These are phyloP conservation scores for Penicillium herquei DNA, from an alignment of 495 filamentous ascomycete genomes.

Conservation along the genomic window DNA sequence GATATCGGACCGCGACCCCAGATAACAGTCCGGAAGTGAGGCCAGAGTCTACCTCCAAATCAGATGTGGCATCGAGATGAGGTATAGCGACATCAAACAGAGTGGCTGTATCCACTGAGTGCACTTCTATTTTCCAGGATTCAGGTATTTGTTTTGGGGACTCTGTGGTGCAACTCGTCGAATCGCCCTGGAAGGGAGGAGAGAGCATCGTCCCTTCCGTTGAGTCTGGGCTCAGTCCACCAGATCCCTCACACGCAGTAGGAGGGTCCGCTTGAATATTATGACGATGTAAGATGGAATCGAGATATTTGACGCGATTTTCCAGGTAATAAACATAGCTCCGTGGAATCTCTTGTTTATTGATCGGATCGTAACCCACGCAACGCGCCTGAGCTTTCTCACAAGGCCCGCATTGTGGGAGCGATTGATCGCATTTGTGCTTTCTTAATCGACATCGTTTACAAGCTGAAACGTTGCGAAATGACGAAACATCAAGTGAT, in stretches of 20 bases:
- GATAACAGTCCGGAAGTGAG: not conserved
- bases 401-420: slow-evolving; percentile 84
- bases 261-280: slow-evolving; percentile 67
- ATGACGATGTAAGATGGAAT: slow-evolving; percentile 64
- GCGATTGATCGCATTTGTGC: slow-evolving; percentile 86
- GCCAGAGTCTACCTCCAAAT: not conserved
- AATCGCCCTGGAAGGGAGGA: not conserved
- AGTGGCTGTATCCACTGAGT: no score
- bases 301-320: slow-evolving; percentile 74
- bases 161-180: no score
- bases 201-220: not conserved
- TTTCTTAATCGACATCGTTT: slow-evolving; percentile 88
- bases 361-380: slow-evolving; percentile 92
- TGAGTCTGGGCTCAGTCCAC: not conserved
- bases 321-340: slow-evolving; percentile 95
- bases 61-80: no score
- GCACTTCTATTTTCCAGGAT: no score
- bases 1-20: not conserved
- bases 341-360: slow-evolving; percentile 85
- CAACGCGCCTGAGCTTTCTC: slow-evolving; percentile 83
- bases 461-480: slow-evolving; percentile 91
- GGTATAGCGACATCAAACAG: no score
- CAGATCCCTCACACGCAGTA: slow-evolving; percentile 57
- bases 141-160: no score
- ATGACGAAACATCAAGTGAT: slow-evolving; percentile 44